Base-by-base conservation (phyloP, 2,329 filamentous ascomycete genomes). In the Aspergillus felis region DNA sequence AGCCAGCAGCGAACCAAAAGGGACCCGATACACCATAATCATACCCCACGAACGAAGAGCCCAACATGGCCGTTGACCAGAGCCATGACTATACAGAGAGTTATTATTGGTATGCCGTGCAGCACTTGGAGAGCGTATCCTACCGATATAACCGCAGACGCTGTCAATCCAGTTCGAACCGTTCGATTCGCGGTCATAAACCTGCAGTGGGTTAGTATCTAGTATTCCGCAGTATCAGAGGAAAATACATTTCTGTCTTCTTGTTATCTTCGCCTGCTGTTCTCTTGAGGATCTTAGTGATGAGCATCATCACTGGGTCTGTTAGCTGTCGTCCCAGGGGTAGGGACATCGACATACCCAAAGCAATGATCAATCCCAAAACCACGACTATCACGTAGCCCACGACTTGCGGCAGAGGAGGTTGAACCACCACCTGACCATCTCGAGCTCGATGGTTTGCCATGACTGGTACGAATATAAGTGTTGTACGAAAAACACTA, bases 1-100 rank as follows among this genome's bases (percentile, higher is more conserved):
- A 82, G 1, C 82, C 82, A 49, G 81, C 81, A 2, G 81, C 81
- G 57, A 81, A 85, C 82, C 82, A 85, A 55, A 85, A 84, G 0
- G 82, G 82, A 0, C 81, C 81, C 1, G 81, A 78, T 1, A 84
- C 72, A 0, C 83, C 83, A 62, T 82, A 83, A 51, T 76, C 76
- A 60, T 84, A 84, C 0, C 81, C 81, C 0, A 83, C 79, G 2
- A 82, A 71, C 0, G 76, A 76, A 9, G 79, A 79, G 0, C 80
- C 80, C 0, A 84, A 69, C 61, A 83, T 75, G 0, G 81, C 79
- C 0, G 81, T 83, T 24, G 78, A 81, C 79, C 80, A 83, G 2
- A 82, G 74, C 81, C 81, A 84, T 0, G 79, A 82, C 32, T 73
- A 38, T 32, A 2, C 29, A 32, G 10, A 10, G 4, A 10, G 9